Conservation (phyloP, 495 filamentous ascomycete genomes). For the Hyaloscypha bicolor region DNA sequence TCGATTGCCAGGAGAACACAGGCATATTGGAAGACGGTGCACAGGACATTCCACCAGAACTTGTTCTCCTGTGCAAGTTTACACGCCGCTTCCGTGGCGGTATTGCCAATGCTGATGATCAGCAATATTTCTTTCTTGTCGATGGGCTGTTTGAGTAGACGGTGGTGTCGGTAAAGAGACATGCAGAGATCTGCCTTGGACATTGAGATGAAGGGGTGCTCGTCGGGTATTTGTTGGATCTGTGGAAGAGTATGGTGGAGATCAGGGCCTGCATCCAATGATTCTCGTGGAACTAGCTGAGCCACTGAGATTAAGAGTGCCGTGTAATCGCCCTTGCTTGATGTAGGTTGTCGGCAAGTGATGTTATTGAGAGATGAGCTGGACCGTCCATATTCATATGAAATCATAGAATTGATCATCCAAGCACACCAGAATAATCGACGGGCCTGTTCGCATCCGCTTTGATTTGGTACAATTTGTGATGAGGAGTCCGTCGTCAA, state of each 20-base stretch:
- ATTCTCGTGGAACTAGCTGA: slow-evolving; percentile 39
- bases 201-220: slow-evolving; percentile 42
- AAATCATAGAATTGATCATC: slow-evolving; percentile 52
- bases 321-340: background rate
- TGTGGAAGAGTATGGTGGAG: slow-evolving; percentile 31
- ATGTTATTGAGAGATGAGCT: slow-evolving; percentile 32
- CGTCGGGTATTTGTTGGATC: slow-evolving; percentile 30
- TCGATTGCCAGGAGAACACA: slow-evolving; percentile 54
- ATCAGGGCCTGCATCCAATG: slow-evolving; percentile 34
- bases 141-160: slow-evolving; percentile 29
- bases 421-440: slow-evolving; percentile 50
- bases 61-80: slow-evolving; percentile 37
- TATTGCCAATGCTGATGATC: slow-evolving; percentile 32
- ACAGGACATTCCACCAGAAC: slow-evolving; percentile 55
- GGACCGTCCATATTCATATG: slow-evolving; percentile 54
- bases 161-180: slow-evolving; percentile 49
- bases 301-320: slow-evolving; percentile 5
- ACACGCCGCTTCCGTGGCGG: slow-evolving; percentile 33
- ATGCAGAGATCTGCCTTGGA: slow-evolving; percentile 51
- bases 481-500: slow-evolving; percentile 11
- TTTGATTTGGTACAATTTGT: background rate
- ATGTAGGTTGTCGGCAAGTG: slow-evolving; percentile 13
- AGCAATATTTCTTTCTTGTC: slow-evolving; percentile 3
- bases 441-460: slow-evolving; percentile 42
- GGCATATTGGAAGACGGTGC: slow-evolving; percentile 55